phyloP scores from a whole-genome alignment of 1,139 yeast species.

The Hyphopichia khmerensis region DNA sequence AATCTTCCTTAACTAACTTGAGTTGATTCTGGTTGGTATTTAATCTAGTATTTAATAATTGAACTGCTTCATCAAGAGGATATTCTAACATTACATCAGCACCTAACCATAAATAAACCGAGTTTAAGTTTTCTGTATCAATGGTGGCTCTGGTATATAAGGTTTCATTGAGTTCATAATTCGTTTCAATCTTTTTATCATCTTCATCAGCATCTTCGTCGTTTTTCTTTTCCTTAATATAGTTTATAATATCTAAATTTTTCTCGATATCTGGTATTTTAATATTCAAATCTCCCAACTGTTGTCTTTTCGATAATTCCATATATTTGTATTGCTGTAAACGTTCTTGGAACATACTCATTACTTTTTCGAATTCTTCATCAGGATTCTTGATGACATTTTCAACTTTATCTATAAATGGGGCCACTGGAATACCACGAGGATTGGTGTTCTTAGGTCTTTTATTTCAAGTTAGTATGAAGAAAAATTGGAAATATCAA shows the following conservation, averaged over 20 bases:
- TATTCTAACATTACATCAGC: conserved; percentile 98
- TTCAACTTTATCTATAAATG: conserved; percentile 84
- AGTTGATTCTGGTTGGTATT: conserved; percentile 61
- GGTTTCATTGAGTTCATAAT: conserved; percentile 91
- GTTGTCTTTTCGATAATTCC: conserved; percentile 77
- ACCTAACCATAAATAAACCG: conserved; percentile 90
- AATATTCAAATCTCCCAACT: conserved; percentile 61
- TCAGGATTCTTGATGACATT: conserved; percentile 65
- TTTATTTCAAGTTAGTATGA: conserved; percentile 17
- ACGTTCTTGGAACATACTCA: conserved; percentile 75
- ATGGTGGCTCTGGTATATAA: conserved; percentile 80
- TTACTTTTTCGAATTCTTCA: conserved; percentile 65
- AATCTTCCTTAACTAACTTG: conserved; percentile 69
- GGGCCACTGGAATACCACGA: conserved; percentile 96
- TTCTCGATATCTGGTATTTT: conserved; percentile 91
- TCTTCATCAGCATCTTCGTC: conserved; percentile 22
- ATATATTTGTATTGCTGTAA: conserved; percentile 80
- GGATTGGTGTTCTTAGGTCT: conserved; percentile 68
- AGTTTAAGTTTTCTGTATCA: conserved; percentile 41
- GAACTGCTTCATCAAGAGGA: conserved; percentile 83
- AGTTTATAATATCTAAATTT: conserved; percentile 70
- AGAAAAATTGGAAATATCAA: neutral
- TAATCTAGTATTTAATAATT: conserved; percentile 62
- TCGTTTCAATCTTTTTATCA: conserved; percentile 54
- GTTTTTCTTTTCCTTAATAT: conserved; percentile 49